Conservation (phyloP, 1,284 basidiomycete genomes). For the Marasmius sp. region DNA sequence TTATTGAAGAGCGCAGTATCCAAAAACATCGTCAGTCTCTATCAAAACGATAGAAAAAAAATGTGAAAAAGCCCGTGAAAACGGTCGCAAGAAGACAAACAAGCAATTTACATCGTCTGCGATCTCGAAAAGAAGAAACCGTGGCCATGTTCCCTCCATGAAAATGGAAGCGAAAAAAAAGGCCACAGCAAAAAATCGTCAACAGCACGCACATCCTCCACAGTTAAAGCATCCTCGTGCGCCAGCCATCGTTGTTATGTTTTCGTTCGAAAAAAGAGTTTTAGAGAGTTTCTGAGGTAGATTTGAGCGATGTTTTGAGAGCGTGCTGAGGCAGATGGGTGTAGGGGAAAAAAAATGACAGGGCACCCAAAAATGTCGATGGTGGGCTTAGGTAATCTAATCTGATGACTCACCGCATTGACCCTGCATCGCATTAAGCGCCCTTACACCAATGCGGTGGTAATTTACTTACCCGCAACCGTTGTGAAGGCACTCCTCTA, state of each 20-base stretch:
- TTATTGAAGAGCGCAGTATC: conserved; percentile 18
- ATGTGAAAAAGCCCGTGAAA: background rate
- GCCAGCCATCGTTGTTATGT: conserved; percentile 57
- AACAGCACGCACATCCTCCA: conserved; percentile 76
- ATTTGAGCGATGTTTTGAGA: no score
- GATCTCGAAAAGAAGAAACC: conserved; percentile 19
- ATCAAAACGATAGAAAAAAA: background rate
- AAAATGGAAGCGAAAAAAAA: conserved; percentile 19
- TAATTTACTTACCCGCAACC: no score
- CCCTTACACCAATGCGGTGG: no score
- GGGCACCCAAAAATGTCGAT: no score
- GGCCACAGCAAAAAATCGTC: conserved; percentile 23
- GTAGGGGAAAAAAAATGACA: no score
- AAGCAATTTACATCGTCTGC: background rate
- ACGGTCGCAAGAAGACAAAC: background rate
- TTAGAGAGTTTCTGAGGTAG: background rate
- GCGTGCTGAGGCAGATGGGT: no score
- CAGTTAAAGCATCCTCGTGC: conserved; percentile 82
- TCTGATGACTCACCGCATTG: no score
- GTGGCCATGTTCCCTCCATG: conserved; percentile 37
- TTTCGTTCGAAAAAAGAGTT: conserved; percentile 18
- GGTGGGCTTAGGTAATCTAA: no score
- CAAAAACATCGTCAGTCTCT: conserved; percentile 11
- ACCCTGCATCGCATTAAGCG: no score
- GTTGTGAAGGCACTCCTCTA: no score